Evolutionary conservation across 2,329 filamentous ascomycete species (phyloP).

Genomic region (Alternaria sp.): DNA sequence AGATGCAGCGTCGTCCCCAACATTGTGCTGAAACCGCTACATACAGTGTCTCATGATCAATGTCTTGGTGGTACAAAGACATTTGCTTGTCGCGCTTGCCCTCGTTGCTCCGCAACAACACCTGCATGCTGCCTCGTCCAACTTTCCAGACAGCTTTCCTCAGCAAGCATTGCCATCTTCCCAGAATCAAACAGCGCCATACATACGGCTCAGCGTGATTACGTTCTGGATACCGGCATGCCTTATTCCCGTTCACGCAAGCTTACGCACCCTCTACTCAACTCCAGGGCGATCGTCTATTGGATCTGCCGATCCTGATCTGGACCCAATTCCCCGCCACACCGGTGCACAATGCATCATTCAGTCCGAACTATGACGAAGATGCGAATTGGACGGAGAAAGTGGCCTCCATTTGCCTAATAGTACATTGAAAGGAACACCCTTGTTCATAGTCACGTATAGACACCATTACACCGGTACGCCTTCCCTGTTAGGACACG

Average conservation of each 20-base stretch:
- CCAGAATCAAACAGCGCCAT: background rate
- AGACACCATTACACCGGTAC: slow-evolving; percentile 14
- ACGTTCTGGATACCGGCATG: background rate
- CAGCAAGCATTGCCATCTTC: background rate
- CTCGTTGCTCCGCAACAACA: slow-evolving; percentile 8
- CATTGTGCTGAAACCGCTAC: slow-evolving; percentile 20
- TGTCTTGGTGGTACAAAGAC: slow-evolving; percentile 16
- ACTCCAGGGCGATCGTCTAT: slow-evolving; percentile 2
- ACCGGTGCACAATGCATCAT: background rate
- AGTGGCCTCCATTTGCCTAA: slow-evolving; percentile 8
- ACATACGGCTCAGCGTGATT: background rate
- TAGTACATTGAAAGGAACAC: slow-evolving; percentile 10
- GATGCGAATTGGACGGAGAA: background rate
- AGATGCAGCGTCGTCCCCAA: slow-evolving; percentile 8
- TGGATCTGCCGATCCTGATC: background rate
- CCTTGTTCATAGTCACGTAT: slow-evolving; percentile 2
- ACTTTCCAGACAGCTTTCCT: background rate
- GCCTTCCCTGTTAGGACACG: slow-evolving; percentile 9
- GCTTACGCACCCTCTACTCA: slow-evolving; percentile 15
- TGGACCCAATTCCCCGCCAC: background rate
- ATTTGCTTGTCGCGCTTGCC: slow-evolving; percentile 11
- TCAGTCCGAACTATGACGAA: background rate
- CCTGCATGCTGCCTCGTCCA: slow-evolving; percentile 1
- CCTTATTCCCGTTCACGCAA: slow-evolving; percentile 4
- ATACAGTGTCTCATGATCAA: slow-evolving; percentile 14